Conservation (phyloP, 345 rosid species). For the Corchorus olitorius region DNA sequence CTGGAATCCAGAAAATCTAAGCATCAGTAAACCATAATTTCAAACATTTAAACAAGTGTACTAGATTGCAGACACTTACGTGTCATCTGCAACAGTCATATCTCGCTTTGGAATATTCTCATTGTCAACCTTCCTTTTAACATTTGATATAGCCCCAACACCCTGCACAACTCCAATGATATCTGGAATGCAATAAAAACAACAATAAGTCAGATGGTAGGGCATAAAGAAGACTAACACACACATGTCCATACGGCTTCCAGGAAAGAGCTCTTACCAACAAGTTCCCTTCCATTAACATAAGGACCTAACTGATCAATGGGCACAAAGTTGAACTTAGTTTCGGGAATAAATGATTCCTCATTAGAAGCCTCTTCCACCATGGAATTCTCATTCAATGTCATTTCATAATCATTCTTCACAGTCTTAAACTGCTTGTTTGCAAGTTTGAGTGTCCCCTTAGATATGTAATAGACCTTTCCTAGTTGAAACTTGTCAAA, state of each 20-base stretch:
- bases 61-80: conserved; percentile 37
- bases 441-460: conserved; percentile 78
- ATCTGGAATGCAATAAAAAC: conserved; percentile 38
- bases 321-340: conserved; percentile 75
- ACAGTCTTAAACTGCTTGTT: conserved; percentile 89
- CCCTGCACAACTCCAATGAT: conserved; percentile 86
- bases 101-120: conserved; percentile 85
- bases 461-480: conserved; percentile 84
- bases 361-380: conserved; percentile 81
- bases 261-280: conserved; percentile 50
- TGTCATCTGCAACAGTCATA: conserved; percentile 76
- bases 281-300: conserved; percentile 68
- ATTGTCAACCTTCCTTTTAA: conserved; percentile 77
- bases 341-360: conserved; percentile 72
- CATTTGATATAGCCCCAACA: conserved; percentile 77
- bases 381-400: conserved; percentile 76
- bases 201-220: background rate
- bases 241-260: background rate
- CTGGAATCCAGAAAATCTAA: conserved; percentile 30
- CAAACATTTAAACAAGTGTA: background rate
- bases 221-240: background rate
- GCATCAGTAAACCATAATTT: background rate
- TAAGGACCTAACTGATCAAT: conserved; percentile 79
- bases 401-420: conserved; percentile 95
- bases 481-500: conserved; percentile 75